Evolutionary conservation across 169 alveolate genomes (phyloP).

Genomic region (Eimeria maxima): DNA sequence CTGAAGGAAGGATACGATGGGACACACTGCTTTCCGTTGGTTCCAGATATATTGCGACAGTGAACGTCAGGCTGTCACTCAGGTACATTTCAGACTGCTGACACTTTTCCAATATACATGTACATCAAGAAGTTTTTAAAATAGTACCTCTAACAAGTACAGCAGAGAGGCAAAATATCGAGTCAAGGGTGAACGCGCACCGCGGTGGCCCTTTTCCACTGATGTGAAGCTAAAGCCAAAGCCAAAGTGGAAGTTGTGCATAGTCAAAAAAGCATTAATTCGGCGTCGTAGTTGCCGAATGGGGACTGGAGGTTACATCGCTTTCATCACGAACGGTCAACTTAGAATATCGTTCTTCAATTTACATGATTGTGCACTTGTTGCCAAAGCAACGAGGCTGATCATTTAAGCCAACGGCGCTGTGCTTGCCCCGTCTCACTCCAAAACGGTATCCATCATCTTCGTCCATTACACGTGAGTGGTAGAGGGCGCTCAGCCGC

Average conservation of each 20-base stretch:
- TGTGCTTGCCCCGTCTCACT: slow-evolving; percentile 70
- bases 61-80: not conserved
- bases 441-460: slow-evolving; percentile 72
- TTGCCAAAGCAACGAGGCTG: slow-evolving; percentile 68
- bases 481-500: slow-evolving; percentile 66
- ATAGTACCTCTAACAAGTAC: not conserved
- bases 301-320: not conserved
- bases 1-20: not conserved
- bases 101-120: not conserved
- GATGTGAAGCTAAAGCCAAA: not conserved
- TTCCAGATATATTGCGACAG: not conserved
- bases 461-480: slow-evolving; percentile 62
- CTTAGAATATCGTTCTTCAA: not conserved
- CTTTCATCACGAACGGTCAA: not conserved
- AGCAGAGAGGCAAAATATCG: no score
- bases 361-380: slow-evolving; percentile 63
- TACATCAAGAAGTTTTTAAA: not conserved
- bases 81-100: not conserved
- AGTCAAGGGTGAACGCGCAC: slow-evolving; percentile 5
- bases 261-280: not conserved
- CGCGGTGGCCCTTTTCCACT: not conserved
- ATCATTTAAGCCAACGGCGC: slow-evolving; percentile 68
- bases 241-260: not conserved
- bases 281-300: not conserved
- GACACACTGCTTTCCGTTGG: not conserved